phyloP scores from a whole-genome alignment of 2,329 filamentous ascomycete species.

The Fusarium miscanthi region DNA sequence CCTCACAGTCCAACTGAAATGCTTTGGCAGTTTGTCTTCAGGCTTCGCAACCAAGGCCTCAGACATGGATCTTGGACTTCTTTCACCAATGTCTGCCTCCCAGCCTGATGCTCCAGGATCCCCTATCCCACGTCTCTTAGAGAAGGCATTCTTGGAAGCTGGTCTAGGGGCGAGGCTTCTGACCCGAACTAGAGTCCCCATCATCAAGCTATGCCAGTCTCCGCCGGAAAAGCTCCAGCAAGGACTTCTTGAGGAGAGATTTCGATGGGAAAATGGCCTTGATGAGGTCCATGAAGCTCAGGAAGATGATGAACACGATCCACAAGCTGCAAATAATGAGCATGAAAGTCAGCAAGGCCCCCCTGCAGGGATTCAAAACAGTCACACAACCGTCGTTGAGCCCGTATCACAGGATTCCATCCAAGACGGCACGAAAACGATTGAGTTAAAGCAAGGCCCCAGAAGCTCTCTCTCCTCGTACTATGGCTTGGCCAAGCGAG shows the following conservation, averaged over 20 bases:
- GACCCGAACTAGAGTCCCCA: conserved; percentile 83
- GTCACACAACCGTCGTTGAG: conserved; percentile 16
- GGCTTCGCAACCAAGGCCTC: conserved; percentile 90
- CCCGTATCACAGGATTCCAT: conserved; percentile 38
- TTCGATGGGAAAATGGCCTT: conserved; percentile 75
- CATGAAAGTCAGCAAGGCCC: conserved; percentile 42
- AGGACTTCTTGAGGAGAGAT: conserved; percentile 72
- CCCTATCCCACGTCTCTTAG: conserved; percentile 77
- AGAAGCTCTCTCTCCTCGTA: conserved; percentile 59
- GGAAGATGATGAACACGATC: conserved; percentile 53
- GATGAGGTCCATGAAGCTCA: conserved; percentile 52
- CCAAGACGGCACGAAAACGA: conserved; percentile 31
- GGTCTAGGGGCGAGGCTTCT: conserved; percentile 82
- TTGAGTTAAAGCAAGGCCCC: conserved; percentile 56
- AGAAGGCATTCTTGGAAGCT: conserved; percentile 76
- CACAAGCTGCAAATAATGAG: conserved; percentile 29
- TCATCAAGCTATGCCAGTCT: conserved; percentile 85
- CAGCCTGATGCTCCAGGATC: conserved; percentile 66
- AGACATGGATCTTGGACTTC: conserved; percentile 87
- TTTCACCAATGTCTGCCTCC: conserved; percentile 70
- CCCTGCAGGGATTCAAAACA: neutral
- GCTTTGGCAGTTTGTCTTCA: conserved; percentile 84
- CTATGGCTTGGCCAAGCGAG: conserved; percentile 60
- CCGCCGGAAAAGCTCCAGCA: conserved; percentile 70
- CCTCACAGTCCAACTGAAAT: conserved; percentile 73